A percentile compares a stretch with the other conserved stretches of the same genome.
Evolutionary conservation across 192 early-diverging fungal species (phyloP).

Genomic region (Rhizophagus prolifer): DNA sequence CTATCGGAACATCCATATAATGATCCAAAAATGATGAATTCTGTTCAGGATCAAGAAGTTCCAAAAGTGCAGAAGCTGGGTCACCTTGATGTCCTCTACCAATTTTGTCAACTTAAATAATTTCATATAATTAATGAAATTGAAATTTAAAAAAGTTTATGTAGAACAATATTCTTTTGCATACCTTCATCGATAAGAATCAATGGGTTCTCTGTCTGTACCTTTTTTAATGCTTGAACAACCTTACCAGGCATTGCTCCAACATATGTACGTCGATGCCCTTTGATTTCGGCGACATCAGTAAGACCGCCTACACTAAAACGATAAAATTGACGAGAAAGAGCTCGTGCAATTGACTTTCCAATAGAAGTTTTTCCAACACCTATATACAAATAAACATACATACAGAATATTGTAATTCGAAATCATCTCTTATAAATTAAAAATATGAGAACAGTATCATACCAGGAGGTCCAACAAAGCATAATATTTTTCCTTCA

Average conservation of each 20-base stretch:
- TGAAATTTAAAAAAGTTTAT: constrained; percentile 8
- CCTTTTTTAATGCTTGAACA: constrained; percentile 97
- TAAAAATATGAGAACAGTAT: constrained; percentile 9
- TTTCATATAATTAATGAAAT: constrained; percentile 17
- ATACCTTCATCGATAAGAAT: constrained; percentile 93
- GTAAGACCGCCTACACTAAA: constrained; percentile 97
- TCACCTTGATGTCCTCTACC: constrained; percentile 98
- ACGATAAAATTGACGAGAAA: constrained; percentile 92
- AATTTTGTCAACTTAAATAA: constrained; percentile 83
- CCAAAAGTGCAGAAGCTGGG: constrained; percentile 92
- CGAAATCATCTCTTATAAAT: neutral
- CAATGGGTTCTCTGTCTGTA: constrained; percentile 97
- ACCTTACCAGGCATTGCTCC: constrained; percentile 99
- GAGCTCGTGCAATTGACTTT: constrained; percentile 93
- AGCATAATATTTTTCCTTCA: constrained; percentile 97
- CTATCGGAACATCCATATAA: constrained; percentile 99
- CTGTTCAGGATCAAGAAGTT: constrained; percentile 97
- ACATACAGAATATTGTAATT: neutral
- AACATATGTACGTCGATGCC: constrained; percentile 97
- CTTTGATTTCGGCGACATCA: constrained; percentile 99
- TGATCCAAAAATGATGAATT: constrained; percentile 97
- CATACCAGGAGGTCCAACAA: constrained; percentile 94
- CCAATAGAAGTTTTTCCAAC: constrained; percentile 99
- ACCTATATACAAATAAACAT: constrained; percentile 41
- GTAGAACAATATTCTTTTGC: too few species aligned